Evolutionary conservation across 495 filamentous ascomycete species (phyloP).

Genomic region (Aspergillus sclerotioniger): DNA sequence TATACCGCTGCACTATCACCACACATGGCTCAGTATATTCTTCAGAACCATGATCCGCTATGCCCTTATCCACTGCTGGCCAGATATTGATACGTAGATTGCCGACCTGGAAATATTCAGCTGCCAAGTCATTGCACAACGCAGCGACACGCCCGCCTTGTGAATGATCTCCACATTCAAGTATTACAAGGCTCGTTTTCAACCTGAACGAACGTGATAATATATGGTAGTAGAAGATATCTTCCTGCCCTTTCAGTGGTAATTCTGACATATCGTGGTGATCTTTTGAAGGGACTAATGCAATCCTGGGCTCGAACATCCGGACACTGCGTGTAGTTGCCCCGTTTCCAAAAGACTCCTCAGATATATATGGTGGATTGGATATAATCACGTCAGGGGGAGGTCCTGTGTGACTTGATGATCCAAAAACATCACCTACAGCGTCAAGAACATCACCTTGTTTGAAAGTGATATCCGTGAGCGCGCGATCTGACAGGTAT

Average conservation of each 20-base stretch:
- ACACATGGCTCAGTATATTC: too few relatives aligned
- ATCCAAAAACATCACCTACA: neutral
- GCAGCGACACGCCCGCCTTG: constrained; percentile 35
- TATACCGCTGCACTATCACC: too few relatives aligned
- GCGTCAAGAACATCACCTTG: constrained; percentile 53
- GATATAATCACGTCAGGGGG: constrained; percentile 71
- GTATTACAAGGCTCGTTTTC: constrained; percentile 27
- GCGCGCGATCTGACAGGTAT: constrained; percentile 28
- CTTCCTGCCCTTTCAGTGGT: constrained; percentile 22
- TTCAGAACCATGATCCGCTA: too few relatives aligned
- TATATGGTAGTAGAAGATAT: constrained; percentile 41
- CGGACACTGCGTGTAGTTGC: constrained; percentile 71
- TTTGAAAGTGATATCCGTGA: constrained; percentile 47
- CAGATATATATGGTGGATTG: constrained; percentile 91
- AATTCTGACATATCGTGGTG: neutral
- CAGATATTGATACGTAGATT: neutral
- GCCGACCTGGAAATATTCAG: neutral
- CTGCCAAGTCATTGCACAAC: constrained; percentile 17
- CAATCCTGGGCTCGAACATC: constrained; percentile 72
- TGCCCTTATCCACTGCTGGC: too few relatives aligned
- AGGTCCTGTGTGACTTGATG: neutral
- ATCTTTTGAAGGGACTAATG: constrained; percentile 62
- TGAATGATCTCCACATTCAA: constrained; percentile 38
- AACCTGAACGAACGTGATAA: constrained; percentile 22
- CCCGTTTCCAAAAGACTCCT: constrained; percentile 47